Evolutionary conservation across 331 rosid species (phyloP), one percentile per base, ranked within the genome.

Genomic region (Quercus phellos): DNA sequence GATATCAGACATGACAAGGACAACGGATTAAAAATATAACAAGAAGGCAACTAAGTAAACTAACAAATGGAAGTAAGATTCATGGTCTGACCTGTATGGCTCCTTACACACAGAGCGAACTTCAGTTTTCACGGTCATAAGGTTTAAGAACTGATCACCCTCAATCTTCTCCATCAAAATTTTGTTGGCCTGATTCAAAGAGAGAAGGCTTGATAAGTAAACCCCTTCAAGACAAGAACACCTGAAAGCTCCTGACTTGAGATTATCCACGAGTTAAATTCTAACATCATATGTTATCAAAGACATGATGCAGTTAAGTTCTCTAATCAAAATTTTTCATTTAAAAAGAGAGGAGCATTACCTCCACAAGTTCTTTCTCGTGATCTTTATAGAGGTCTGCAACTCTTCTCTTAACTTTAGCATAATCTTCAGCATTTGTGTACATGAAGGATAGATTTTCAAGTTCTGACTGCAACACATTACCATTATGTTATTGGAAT

Each of bases 361-460:
- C 99, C 97, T 91, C 99, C 84, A 79, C 83, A 79, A 95, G 86
- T 86, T 95, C 99, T 88, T 93, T 93, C 85, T 93, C 98, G 16
- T 93, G 98, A 74, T 93, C 96, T 86, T 91, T 92, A 86, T 82
- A 89, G 55, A 93, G 87, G 67, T 90, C 97, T 8, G 93, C 91
- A 59, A 87, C 96, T 83, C 98, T 93, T 83, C 96, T 90, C 88
- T 89, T 95, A 81, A 91, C 88, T 82, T 89, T 91, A 60, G 99
- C 95, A 85, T 91, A 93, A 80, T 93, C 99, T 93, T 95, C 98
- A 59, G 96, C 78, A 74, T 93, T 91, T 67, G 94, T 91, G 85
- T 93, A 93, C 97, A 93, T 89, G 89, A 95, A 95, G 58, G 99
- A 95, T 61, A 93, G 87, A 80, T 95, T 92, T 89, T 95, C 99